Evolutionary conservation across 2,329 filamentous ascomycete genomes (phyloP), one percentile per base, ranked within the genome.

Genomic region (Curvularia verruculosa): DNA sequence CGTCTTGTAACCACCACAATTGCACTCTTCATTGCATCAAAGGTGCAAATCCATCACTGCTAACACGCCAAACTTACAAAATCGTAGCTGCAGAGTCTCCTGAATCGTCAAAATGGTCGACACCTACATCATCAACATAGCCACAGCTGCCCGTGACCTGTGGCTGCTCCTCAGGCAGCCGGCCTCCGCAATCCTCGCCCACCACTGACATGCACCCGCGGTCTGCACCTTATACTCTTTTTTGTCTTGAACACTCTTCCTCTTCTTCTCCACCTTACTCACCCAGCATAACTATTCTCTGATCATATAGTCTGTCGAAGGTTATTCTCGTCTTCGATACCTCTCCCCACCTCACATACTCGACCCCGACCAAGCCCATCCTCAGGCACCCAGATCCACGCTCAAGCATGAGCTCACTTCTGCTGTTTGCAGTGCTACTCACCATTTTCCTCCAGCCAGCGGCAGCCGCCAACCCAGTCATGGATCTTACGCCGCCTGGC

Each of bases 341-440:
- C 56, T 49, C 34, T 49, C 23, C n/a, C 15, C 5, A n/a, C 15
- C n/a, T 49, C 54, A 58, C 54, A 49, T 62, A 54, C 49, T 61
- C 59, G 56, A 44, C 46, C 48, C 45, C 44, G 46, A 54, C 46
- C 46, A 48, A 57, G 29, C 29, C 15, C n/a, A 26, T 57, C 55
- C 67, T 58, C 52, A 72, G 71, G 68, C 69, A 70, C 18, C 67
- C 23, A 66, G 26, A 52, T 52, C 37, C 37, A 48, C 40, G 47
- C 52, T 49, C 52, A 59, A 73, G 65, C 60, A 75, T 76, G 73
- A 61, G 60, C 63, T 67, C 56, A 53, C 63, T 69, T 54, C 60
- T 75, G 26, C 44, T 70, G 9, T 23, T 71, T 54, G 59, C 63
- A 51, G 58, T 74, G 50, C 50, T 74, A 10, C 47, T 74, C 41